phyloP scores from a whole-genome alignment of 768 basidiomycete genomes.

The Fistulinella prunicolor region DNA sequence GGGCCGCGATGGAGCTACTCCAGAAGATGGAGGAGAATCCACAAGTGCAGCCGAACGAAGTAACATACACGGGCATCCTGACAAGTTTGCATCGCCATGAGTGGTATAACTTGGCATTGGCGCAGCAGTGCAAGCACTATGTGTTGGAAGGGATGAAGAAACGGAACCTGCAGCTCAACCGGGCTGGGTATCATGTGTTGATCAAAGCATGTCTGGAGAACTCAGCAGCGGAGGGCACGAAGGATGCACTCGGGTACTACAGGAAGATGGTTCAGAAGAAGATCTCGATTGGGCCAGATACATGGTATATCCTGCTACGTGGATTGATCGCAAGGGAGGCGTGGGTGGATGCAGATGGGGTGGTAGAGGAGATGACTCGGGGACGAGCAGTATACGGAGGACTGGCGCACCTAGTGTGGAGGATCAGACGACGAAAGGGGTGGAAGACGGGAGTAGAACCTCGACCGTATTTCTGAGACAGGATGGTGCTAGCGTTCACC shows the following conservation, averaged over 20 bases:
- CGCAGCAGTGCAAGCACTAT: constrained; percentile 45
- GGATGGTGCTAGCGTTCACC: background rate
- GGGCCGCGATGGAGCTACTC: constrained; percentile 66
- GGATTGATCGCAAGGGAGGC: constrained; percentile 58
- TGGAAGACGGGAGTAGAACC: constrained; percentile 29
- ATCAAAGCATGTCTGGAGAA: constrained; percentile 64
- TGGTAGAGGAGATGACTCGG: constrained; percentile 59
- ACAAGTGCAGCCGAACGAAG: constrained; percentile 57
- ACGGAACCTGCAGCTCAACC: constrained; percentile 51
- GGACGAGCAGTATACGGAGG: constrained; percentile 45
- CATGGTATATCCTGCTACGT: constrained; percentile 74
- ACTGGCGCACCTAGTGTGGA: constrained; percentile 48
- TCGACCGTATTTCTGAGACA: constrained; percentile 28
- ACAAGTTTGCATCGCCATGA: constrained; percentile 63
- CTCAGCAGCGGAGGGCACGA: constrained; percentile 45
- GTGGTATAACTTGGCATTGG: constrained; percentile 45
- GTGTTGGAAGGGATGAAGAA: constrained; percentile 60
- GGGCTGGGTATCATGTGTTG: constrained; percentile 74
- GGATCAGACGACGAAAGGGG: constrained; percentile 41
- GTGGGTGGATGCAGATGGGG: constrained; percentile 57
- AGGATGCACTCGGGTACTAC: constrained; percentile 57
- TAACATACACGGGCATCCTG: constrained; percentile 83
- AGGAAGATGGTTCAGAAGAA: constrained; percentile 54
- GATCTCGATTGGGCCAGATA: constrained; percentile 53
- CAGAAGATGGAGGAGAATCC: constrained; percentile 67